Conservation (phyloP, 352 stramenopile species). For the Phytophthora macrochlamydospora region DNA sequence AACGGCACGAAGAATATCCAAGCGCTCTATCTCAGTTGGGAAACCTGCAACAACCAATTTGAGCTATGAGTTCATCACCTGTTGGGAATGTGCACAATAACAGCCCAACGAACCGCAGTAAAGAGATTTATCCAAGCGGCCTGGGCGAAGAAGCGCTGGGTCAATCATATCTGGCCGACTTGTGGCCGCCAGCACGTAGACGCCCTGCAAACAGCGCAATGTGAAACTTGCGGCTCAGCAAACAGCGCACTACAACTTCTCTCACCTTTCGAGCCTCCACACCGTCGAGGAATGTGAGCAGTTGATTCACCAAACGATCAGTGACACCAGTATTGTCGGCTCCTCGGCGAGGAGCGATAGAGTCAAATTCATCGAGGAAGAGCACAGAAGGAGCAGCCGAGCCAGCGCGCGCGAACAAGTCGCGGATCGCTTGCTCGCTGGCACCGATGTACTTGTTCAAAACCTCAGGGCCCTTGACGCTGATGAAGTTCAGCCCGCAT, state of each 20-base stretch:
- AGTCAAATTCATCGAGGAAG: conserved; percentile 95
- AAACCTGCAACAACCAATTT: conserved; percentile 60
- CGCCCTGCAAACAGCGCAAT: conserved; percentile 36
- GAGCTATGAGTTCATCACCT: not conserved
- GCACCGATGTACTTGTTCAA: conserved; percentile 93
- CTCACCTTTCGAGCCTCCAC: conserved; percentile 90
- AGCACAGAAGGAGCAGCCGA: conserved; percentile 80
- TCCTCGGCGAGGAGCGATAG: conserved; percentile 93
- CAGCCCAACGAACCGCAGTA: conserved; percentile 71
- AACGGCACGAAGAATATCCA: conserved; percentile 82
- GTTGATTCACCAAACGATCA: conserved; percentile 97
- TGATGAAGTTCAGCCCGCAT: conserved; percentile 91
- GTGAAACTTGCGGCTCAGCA: not conserved
- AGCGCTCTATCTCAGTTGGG: conserved; percentile 75
- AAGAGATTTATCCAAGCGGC: conserved; percentile 94
- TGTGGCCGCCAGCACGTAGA: conserved; percentile 97
- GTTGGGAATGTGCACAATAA: not conserved
- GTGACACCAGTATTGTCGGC: conserved; percentile 95
- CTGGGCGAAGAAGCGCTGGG: conserved; percentile 93
- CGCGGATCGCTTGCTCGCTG: conserved; percentile 89
- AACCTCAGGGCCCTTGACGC: conserved; percentile 90
- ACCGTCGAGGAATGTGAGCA: conserved; percentile 98
- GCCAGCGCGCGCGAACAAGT: conserved; percentile 82
- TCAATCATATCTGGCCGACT: conserved; percentile 98
- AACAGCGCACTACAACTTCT: conserved; percentile 10